Conservation (phyloP, 768 basidiomycete species). For the Lactifluus rugatus region DNA sequence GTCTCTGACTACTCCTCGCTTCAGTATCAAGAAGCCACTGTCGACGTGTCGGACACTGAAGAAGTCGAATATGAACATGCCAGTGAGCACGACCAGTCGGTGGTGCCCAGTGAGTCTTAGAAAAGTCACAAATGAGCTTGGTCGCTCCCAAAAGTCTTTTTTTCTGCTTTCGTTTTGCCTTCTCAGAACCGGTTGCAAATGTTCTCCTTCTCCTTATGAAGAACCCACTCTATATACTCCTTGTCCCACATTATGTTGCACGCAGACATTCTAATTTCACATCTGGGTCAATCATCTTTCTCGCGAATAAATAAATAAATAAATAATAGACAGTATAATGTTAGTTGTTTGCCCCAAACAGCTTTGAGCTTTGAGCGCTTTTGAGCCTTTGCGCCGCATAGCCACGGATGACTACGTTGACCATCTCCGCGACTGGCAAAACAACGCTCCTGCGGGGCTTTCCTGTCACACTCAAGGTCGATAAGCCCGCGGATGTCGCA, state of each 20-base stretch:
- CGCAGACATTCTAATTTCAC: not conserved
- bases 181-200: not conserved
- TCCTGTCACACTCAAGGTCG: constrained; percentile 43
- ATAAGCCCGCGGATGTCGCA: constrained; percentile 34
- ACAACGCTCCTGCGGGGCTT: constrained; percentile 41
- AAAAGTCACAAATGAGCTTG: not conserved
- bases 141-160: not conserved
- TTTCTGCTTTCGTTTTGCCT: not conserved
- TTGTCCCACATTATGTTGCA: not conserved
- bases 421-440: constrained; percentile 39
- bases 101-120: not conserved
- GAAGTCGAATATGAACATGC: constrained; percentile 10
- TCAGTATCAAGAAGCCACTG: constrained; percentile 20
- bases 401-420: constrained; percentile 38
- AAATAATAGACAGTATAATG: not conserved
- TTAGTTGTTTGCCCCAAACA: not conserved
- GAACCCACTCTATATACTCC: not conserved
- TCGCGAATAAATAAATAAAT: constrained; percentile 5
- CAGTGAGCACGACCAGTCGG: constrained; percentile 7
- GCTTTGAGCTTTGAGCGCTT: no score
- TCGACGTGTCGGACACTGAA: constrained; percentile 15
- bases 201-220: not conserved
- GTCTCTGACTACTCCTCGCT: not conserved
- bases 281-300: not conserved
- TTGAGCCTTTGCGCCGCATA: no score